Evolutionary conservation across 2,329 filamentous ascomycete species (phyloP), one percentile per base, ranked within the genome.

Genomic region (Penicillium sp.): DNA sequence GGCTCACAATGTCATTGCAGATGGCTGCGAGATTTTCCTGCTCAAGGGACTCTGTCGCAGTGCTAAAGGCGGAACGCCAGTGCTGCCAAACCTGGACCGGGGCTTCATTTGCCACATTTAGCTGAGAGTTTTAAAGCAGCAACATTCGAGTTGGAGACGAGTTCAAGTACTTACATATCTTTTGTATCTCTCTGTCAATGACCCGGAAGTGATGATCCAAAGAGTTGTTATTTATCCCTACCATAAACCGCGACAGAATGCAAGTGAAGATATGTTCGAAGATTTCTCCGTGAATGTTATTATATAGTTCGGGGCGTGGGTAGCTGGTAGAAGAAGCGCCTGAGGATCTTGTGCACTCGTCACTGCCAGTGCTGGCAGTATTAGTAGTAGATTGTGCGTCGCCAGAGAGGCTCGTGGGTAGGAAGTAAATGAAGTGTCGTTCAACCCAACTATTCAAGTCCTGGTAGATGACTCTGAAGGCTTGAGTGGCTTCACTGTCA

Each of bases 11-110:
- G 11, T 8, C 2, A 6, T 54, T 6, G 24, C 48, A 43, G 9
- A n/a, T 29, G 16, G 9, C 5, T 8, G 39, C 11, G 8, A 55
- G n/a, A 3, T 10, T 11, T 0, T 33, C 3, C 2, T 19, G 19
- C 2, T 31, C 48, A 2, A 59, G 21, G 1, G 40, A 47, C 16
- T 55, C 13, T 0, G 50, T 9, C 5, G 51, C 62, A 1, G 23
- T 60, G 31, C 61, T 63, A n/a, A 58, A 64, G 1, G 62, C 58
- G 34, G 37, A 56, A n/a, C 60, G 52, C 66, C 65, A 68, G 13
- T 61, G 51, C 1, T 49, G 53, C 23, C 45, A 44, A 3, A 62
- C 48, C 8, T 60, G 34, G 1, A 3, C 36, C 1, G 56, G 54
- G 5, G 45, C 65, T 68, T 43, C 5, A 28, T 23, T 24, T 9